Evolutionary conservation across 2,329 filamentous ascomycete species (phyloP).

Genomic region (Trichoderma sp.): DNA sequence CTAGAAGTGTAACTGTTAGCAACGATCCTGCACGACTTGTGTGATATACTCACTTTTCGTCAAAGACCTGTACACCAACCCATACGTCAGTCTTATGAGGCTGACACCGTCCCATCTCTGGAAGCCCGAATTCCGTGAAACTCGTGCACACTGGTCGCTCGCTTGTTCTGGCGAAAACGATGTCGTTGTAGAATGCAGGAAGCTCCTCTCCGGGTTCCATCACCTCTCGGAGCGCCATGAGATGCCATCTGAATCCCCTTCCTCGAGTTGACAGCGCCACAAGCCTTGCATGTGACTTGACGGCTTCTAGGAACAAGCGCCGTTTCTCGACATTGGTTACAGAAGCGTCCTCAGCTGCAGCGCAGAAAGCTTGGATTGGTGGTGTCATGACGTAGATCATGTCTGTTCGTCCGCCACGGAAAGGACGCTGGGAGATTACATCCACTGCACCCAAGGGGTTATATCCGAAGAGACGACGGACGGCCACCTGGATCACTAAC

Average conservation of each 20-base stretch:
- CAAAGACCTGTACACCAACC: conserved; percentile 15
- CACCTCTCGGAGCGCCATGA: conserved; percentile 7
- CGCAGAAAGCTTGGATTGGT: conserved; percentile 1
- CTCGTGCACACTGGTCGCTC: not conserved
- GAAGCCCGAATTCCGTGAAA: conserved; percentile 7
- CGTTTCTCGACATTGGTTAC: not conserved
- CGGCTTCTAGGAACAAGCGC: not conserved
- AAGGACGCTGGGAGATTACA: conserved; percentile 6
- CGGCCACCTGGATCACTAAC: not conserved
- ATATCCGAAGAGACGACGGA: conserved; percentile 2
- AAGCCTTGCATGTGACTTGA: conserved; percentile 2
- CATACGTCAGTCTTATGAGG: not conserved
- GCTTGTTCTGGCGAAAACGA: not conserved
- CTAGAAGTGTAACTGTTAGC: not conserved
- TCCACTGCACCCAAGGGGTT: conserved; percentile 11
- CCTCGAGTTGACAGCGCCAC: not conserved
- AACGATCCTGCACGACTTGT: not conserved
- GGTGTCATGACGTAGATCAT: conserved; percentile 15
- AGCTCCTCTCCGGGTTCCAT: conserved; percentile 1
- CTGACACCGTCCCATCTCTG: conserved; percentile 11
- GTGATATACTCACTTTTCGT: not conserved
- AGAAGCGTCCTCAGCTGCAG: not conserved
- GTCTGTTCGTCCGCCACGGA: conserved; percentile 13
- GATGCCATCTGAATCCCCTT: conserved; percentile 11
- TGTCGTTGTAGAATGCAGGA: not conserved